Base-by-base conservation (phyloP, 768 basidiomycete genomes). In the Rhodotorula graminis region DNA sequence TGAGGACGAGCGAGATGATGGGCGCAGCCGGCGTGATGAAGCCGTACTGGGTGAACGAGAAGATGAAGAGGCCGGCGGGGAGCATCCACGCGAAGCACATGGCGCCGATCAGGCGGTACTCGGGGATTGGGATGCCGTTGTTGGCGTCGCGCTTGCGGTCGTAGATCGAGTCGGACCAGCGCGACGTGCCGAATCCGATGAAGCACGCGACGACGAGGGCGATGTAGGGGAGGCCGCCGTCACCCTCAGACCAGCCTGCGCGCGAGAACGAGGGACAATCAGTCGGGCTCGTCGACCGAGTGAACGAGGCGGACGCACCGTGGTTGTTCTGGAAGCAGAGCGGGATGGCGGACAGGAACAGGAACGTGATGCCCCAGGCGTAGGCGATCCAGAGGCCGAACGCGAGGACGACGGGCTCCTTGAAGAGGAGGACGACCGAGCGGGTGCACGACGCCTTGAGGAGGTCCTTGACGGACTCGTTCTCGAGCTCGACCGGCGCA, bases 261-360 rank as follows among this genome's bases (percentile, higher is more conserved):
- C 47, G n/a, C n/a, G n/a, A n/a, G n/a, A n/a, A n/a, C n/a, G 47
- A 49, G 47, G 47, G 18, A 49, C 5, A 23, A 16, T 49, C 47
- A 49, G 47, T 4, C 47, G 47, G 3, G 47, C 8, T 21, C 19
- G 23, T 23, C 19, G 19, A 21, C 19, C 19, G 10, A 21, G 19
- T 2, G 47, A 23, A 10, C 7, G 19, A 49, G 23, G 47, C 19
- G 47, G 10, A 9, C 47, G 18, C 47, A 49, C 47, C 70, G 72
- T 71, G 74, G 72, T 72, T 72, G 47, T 62, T 63, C n/a, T 63
- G 59, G 66, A 78, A 78, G 52, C 68, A 56, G 47, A 78, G 69
- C 9, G 75, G 75, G 49, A 78, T 78, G 44, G 67, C 75, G 10
- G 73, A 68, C 19, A 76, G 72, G 75, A 76, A 76, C 46, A 73